These are phyloP conservation scores for Marasmius sp. DNA, from an alignment of 1,284 basidiomycete genomes.

Conservation along the genomic window DNA sequence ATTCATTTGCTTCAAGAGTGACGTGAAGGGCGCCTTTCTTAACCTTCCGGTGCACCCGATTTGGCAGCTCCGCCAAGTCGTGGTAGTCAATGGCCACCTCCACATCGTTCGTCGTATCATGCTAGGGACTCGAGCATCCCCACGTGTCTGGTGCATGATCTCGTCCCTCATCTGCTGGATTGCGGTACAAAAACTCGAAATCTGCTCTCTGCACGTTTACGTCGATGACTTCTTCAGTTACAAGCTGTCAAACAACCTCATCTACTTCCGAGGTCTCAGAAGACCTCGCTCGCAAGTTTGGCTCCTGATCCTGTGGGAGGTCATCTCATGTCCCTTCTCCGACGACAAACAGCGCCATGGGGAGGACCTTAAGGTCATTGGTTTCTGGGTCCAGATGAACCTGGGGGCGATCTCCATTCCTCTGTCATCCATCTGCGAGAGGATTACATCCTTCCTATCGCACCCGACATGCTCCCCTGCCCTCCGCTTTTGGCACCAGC, in stretches of 20 bases:
- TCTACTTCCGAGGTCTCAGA: constrained; percentile 18
- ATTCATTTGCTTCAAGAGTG: constrained; percentile 25
- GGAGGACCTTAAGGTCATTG: constrained; percentile 24
- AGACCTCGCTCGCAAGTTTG: constrained; percentile 21
- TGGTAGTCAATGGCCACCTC: constrained; percentile 21
- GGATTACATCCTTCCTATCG: constrained; percentile 20
- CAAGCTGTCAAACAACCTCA: constrained; percentile 18
- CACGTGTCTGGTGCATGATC: constrained; percentile 26
- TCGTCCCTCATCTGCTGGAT: constrained; percentile 26
- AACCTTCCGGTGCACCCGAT: constrained; percentile 26
- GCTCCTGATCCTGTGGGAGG: constrained; percentile 28
- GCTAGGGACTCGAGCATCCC: constrained; percentile 27
- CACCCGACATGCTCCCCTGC: constrained; percentile 6
- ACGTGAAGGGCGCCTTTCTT: constrained; percentile 27
- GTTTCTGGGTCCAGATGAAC: constrained; percentile 25
- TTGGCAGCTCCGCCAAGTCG: constrained; percentile 30
- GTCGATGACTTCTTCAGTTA: constrained; percentile 30
- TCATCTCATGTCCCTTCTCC: constrained; percentile 23
- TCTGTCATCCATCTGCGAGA: constrained; percentile 17
- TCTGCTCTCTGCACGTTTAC: constrained; percentile 24
- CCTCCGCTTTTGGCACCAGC: constrained; percentile 8
- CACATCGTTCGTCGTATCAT: constrained; percentile 26
- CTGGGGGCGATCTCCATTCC: constrained; percentile 21
- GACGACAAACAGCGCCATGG: constrained; percentile 27
- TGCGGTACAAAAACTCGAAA: constrained; percentile 10